phyloP scores from a whole-genome alignment of 2,329 filamentous ascomycete genomes.

The Hirsutella rhossiliensis region DNA sequence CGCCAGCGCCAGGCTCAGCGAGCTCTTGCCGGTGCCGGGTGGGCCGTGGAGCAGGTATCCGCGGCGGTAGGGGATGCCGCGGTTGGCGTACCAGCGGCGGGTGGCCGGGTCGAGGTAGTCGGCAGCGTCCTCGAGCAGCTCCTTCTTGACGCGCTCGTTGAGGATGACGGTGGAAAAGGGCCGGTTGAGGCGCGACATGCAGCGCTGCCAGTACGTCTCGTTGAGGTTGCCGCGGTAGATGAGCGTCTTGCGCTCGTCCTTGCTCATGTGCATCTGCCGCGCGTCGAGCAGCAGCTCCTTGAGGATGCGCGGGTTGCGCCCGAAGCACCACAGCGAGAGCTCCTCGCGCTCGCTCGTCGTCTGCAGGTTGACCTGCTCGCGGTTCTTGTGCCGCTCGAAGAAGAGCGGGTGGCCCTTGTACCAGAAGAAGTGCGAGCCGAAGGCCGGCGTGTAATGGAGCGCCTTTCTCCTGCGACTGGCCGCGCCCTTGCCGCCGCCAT shows the following conservation, averaged over 20 bases:
- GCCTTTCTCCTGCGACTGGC: constrained; percentile 28
- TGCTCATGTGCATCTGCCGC: constrained; percentile 39
- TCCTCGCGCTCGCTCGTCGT: constrained; percentile 42
- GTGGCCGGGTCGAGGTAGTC: constrained; percentile 53
- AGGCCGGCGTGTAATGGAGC: constrained; percentile 52
- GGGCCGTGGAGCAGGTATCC: constrained; percentile 76
- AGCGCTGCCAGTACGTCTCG: constrained; percentile 46
- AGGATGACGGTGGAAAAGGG: constrained; percentile 56
- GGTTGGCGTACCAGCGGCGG: constrained; percentile 68
- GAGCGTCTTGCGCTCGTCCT: constrained; percentile 49
- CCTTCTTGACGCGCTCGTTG: constrained; percentile 45
- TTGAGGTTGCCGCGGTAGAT: constrained; percentile 47
- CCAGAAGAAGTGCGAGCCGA: constrained; percentile 58
- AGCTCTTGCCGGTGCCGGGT: constrained; percentile 70
- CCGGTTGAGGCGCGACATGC: constrained; percentile 46
- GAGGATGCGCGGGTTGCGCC: constrained; percentile 45
- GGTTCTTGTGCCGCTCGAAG: constrained; percentile 40
- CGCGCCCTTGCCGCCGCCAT: constrained; percentile 15
- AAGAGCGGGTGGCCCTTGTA: constrained; percentile 46
- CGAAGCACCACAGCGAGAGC: constrained; percentile 48
- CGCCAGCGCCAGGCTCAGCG: constrained; percentile 56
- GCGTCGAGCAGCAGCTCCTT: constrained; percentile 52
- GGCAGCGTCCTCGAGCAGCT: constrained; percentile 46
- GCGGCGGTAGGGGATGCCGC: constrained; percentile 75
- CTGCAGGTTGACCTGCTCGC: constrained; percentile 26